Evolutionary conservation across 2,329 filamentous ascomycete genomes (phyloP).

Genomic region (Diaporthe destruens): DNA sequence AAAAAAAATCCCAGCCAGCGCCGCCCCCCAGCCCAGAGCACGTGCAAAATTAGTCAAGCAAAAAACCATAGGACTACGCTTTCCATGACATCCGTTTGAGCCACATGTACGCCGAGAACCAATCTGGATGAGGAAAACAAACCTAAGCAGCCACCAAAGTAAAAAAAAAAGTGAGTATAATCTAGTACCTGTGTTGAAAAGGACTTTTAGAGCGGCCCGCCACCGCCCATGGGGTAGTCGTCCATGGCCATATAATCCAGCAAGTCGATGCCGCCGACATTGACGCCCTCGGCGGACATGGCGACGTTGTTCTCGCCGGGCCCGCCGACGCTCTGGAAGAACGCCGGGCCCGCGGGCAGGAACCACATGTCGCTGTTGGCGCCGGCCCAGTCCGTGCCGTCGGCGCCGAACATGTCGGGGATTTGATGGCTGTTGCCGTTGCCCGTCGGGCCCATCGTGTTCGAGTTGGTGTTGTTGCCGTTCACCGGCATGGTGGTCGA

Average conservation of each 20-base stretch:
- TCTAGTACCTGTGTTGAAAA: too few relatives aligned
- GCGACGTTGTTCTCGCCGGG: slow-evolving; percentile 62
- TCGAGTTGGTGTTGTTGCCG: slow-evolving; percentile 45
- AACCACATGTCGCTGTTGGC: slow-evolving; percentile 74
- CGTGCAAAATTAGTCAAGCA: not conserved
- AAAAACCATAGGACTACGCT: slow-evolving; percentile 1
- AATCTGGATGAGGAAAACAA: not conserved
- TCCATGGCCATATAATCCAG: slow-evolving; percentile 78
- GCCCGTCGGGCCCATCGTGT: slow-evolving; percentile 25
- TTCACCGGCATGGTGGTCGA: slow-evolving; percentile 49
- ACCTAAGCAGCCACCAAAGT: not conserved
- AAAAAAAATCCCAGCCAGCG: not conserved
- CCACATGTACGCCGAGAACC: slow-evolving; percentile 9
- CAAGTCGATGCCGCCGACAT: slow-evolving; percentile 74
- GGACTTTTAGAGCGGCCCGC: slow-evolving; percentile 22
- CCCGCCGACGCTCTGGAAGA: slow-evolving; percentile 75
- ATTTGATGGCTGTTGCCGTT: slow-evolving; percentile 45
- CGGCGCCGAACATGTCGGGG: slow-evolving; percentile 56
- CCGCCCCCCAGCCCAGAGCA: not conserved
- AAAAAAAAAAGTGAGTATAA: not conserved
- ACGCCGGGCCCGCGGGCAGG: slow-evolving; percentile 71
- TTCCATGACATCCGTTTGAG: not conserved
- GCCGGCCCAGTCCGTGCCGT: slow-evolving; percentile 62
- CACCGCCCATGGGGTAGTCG: slow-evolving; percentile 53
- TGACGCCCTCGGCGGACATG: slow-evolving; percentile 76